phyloP scores from a whole-genome alignment of 2,329 filamentous ascomycete species.

The Boeremia lycopersici region DNA sequence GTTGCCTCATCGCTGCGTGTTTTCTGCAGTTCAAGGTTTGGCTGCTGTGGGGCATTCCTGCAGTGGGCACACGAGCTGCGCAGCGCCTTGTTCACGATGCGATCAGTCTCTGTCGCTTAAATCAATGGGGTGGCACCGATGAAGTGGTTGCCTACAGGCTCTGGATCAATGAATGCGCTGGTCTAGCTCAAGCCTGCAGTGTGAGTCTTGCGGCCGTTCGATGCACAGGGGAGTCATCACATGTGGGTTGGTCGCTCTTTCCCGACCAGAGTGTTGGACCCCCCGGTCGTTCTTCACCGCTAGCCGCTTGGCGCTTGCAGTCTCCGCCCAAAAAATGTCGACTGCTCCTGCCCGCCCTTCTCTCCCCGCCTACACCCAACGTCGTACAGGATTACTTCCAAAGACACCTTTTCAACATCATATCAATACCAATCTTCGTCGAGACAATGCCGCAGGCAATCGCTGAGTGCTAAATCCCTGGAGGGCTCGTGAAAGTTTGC shows the following conservation, averaged over 20 bases:
- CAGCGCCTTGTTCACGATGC: constrained; percentile 12
- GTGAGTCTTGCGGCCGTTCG: constrained; percentile 21
- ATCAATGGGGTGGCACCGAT: constrained; percentile 5
- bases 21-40: constrained; percentile 34
- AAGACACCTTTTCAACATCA: constrained; percentile 29
- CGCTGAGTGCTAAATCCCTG: constrained; percentile 81
- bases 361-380: constrained; percentile 48
- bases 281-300: constrained; percentile 24
- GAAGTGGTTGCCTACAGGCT: neutral
- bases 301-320: constrained; percentile 29
- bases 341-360: constrained; percentile 34
- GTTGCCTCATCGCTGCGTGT: constrained; percentile 39
- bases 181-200: constrained; percentile 13
- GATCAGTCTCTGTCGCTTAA: constrained; percentile 5
- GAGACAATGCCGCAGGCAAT: constrained; percentile 56
- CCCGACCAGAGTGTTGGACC: constrained; percentile 19
- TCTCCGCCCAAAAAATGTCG: constrained; percentile 30
- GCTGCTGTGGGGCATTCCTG: constrained; percentile 39
- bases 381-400: constrained; percentile 42
- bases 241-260: constrained; percentile 13
- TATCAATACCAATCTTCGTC: constrained; percentile 48
- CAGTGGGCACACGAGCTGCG: constrained; percentile 34
- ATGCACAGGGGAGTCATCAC: constrained; percentile 31
- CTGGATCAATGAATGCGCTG: constrained; percentile 4
- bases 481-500: constrained; percentile 63